A percentile compares a stretch with the other conserved stretches of the same genome.
phyloP scores from a whole-genome alignment of 768 basidiomycete genomes.

The Trichaptum fuscoviolaceum region DNA sequence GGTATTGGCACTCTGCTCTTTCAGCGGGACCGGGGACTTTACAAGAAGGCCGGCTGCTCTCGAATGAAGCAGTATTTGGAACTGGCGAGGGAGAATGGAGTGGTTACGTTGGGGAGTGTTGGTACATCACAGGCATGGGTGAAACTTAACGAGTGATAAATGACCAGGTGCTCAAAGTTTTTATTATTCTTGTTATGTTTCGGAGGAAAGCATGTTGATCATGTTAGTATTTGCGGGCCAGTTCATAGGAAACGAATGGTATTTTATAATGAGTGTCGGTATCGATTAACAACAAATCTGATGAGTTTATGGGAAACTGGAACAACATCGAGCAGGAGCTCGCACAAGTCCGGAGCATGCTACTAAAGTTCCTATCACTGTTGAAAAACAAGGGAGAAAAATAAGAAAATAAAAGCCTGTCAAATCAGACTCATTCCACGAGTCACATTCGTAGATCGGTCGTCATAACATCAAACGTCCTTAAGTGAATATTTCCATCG shows the following conservation, averaged over 20 bases:
- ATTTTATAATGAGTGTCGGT: not conserved
- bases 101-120: not conserved
- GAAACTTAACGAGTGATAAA: not conserved
- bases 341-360: not conserved
- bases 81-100: not conserved
- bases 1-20: not conserved
- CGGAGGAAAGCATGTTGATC: not conserved
- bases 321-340: not conserved
- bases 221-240: not conserved
- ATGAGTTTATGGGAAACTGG: not conserved
- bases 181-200: not conserved
- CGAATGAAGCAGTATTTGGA: not conserved
- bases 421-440: not conserved
- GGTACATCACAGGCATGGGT: not conserved
- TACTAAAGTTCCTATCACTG: not conserved
- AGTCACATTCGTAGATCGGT: not conserved
- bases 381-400: not conserved
- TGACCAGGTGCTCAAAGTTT: not conserved
- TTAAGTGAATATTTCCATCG: not conserved
- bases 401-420: not conserved
- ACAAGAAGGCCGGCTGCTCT: not conserved
- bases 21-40: not conserved
- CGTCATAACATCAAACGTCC: not conserved
- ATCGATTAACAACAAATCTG: not conserved
- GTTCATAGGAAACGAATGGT: not conserved